Base-by-base conservation (phyloP, 805 yeast genomes). In the Cyberlindnera galapagoensis region DNA sequence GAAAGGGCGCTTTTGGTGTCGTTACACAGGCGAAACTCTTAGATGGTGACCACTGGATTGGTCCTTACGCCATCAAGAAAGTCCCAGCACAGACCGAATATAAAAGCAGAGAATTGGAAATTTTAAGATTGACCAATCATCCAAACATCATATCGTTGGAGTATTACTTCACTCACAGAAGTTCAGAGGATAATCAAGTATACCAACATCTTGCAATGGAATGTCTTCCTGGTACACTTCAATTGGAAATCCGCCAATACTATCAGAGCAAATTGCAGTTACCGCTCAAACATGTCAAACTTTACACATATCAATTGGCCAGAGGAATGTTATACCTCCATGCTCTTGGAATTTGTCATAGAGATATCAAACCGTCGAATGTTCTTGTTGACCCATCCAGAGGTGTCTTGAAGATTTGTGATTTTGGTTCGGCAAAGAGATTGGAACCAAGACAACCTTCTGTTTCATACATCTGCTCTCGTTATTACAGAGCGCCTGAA, bases 401-500 rank as follows among this genome's bases (percentile, higher is more conserved):
- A 1, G 78, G 84, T 24, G 59, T 69, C 6, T 63, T 83, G 40
- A 83, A 83, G 54, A 78, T 83, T 31, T 83, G 94, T 57, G 94
- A 83, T 59, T 83, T 83, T 57, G 94, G 94, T 15, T 74, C 84
- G 25, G 94, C 94, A 6, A 83, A 83, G 56, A 76, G 76, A 54
- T 65, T 83, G 42, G 90, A 81, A 53, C 74, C 74, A 31, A 73
- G 75, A 42, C 88, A 82, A 54, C 84, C 92, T n/a, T 80, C 94
- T 1, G 95, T 88, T 42, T 81, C 95, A 31, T 92, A 92, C 55
- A 92, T 92, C 37, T 94, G 97, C 59, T 86, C 96, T 16, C 76
- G 98, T 49, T 92, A 87, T 58, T 88, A 88, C 60, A 73, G 97
- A 47, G 94, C 97, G 1, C 99, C 99, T 1, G 99, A 92, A 58